Evolutionary conservation across 2,329 filamentous ascomycete species (phyloP).

Genomic region (Mollisiaceae sp.): DNA sequence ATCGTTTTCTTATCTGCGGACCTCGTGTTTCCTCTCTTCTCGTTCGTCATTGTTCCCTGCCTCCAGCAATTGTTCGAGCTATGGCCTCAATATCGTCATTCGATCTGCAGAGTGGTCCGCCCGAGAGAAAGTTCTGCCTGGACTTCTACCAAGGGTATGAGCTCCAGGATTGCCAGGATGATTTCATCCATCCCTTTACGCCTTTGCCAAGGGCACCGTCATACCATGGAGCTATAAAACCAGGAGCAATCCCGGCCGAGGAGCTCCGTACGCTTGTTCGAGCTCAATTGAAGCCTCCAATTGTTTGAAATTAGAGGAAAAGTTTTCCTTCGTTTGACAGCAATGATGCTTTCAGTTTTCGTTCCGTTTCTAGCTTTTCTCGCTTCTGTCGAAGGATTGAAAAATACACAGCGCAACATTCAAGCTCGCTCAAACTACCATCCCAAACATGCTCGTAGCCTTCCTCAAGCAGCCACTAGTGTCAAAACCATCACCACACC

Average conservation of each 20-base stretch:
- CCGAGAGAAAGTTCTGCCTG: conserved; percentile 6
- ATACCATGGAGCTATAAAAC: conserved; percentile 13
- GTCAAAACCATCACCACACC: conserved; percentile 47
- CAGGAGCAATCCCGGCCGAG: neutral
- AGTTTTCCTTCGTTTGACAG: neutral
- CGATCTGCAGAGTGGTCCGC: conserved; percentile 8
- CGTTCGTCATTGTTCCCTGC: conserved; percentile 4
- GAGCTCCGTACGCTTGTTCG: neutral
- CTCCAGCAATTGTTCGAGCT: conserved; percentile 7
- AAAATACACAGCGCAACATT: conserved; percentile 29
- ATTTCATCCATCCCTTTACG: neutral
- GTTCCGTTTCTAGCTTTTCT: conserved; percentile 23
- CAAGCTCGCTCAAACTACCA: conserved; percentile 31
- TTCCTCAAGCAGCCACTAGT: conserved; percentile 47
- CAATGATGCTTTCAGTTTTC: conserved; percentile 24
- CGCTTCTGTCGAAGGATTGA: conserved; percentile 19
- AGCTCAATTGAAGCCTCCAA: conserved; percentile 6
- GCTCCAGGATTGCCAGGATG: neutral
- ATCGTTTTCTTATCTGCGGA: conserved; percentile 11
- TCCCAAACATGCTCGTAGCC: conserved; percentile 41
- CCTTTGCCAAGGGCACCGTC: neutral
- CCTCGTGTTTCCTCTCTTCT: conserved; percentile 4
- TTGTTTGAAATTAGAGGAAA: neutral
- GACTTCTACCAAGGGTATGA: neutral
- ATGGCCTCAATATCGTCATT: conserved; percentile 18